These are phyloP conservation scores for Fusarium stilboides DNA, from an alignment of 2,329 filamentous ascomycete genomes.

Conservation along the genomic window DNA sequence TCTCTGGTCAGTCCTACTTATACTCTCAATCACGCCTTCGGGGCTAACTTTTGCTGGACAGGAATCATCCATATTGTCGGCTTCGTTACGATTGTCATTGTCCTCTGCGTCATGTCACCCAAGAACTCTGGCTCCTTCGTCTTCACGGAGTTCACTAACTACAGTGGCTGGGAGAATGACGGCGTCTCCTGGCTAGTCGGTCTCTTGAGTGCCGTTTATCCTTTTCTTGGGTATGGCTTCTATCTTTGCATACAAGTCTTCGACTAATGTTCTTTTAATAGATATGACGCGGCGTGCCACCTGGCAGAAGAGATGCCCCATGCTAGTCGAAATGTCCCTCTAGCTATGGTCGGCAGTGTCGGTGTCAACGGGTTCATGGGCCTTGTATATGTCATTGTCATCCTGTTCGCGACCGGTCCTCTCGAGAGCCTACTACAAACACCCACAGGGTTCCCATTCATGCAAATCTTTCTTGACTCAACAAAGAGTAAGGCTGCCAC, in stretches of 20 bases:
- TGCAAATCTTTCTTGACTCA: constrained; percentile 57
- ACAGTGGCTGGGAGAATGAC: constrained; percentile 52
- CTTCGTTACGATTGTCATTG: constrained; percentile 50
- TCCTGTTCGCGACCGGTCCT: constrained; percentile 61
- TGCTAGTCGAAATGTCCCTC: constrained; percentile 52
- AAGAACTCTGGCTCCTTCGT: constrained; percentile 53
- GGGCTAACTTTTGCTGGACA: constrained; percentile 11
- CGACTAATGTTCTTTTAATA: constrained; percentile 6
- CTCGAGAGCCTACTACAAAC: constrained; percentile 57
- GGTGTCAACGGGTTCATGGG: constrained; percentile 63
- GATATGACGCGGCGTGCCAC: constrained; percentile 55
- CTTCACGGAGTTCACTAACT: constrained; percentile 53
- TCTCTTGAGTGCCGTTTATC: constrained; percentile 53
- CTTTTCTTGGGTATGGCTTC: constrained; percentile 52
- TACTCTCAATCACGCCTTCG: rapidly evolving
- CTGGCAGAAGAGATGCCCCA: constrained; percentile 55
- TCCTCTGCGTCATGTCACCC: constrained; percentile 51
- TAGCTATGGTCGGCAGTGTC: constrained; percentile 55
- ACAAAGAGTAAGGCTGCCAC: constrained; percentile 48
- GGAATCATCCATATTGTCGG: constrained; percentile 50
- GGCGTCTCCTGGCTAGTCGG: constrained; percentile 55
- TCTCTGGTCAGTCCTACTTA: constrained; percentile 25
- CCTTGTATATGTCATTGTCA: constrained; percentile 58
- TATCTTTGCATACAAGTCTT: rapidly evolving
- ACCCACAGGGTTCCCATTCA: constrained; percentile 60